Evolutionary conservation across 306 rosid species (phyloP).

Genomic region (Medicago arabica): DNA sequence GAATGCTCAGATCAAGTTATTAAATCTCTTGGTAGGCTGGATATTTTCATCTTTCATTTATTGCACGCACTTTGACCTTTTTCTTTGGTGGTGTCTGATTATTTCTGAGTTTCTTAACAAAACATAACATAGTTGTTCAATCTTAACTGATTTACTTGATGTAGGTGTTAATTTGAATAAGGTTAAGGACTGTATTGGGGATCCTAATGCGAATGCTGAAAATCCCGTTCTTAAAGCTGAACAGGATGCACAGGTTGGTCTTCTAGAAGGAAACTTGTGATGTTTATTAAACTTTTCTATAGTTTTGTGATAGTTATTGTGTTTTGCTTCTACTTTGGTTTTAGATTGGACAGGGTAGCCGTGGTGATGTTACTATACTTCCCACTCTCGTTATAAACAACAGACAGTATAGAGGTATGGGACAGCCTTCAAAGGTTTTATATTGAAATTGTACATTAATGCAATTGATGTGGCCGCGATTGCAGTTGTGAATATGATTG

Average conservation of each 20-base stretch:
- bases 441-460: neutral
- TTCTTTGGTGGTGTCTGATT: neutral
- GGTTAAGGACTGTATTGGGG: slow-evolving; percentile 77
- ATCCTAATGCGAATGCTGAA: slow-evolving; percentile 65
- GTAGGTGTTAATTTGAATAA: slow-evolving; percentile 75
- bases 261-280: neutral
- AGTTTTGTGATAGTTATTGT: neutral
- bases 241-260: slow-evolving; percentile 86
- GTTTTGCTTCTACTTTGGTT: slow-evolving; percentile 37
- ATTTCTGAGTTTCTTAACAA: neutral
- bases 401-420: slow-evolving; percentile 92
- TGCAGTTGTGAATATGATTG: neutral
- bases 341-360: slow-evolving; percentile 87
- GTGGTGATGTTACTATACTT: slow-evolving; percentile 94
- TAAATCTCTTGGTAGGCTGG: slow-evolving; percentile 76
- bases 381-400: slow-evolving; percentile 93
- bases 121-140: slow-evolving; percentile 1
- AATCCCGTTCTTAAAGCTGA: slow-evolving; percentile 79
- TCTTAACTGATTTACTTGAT: slow-evolving; percentile 34
- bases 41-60: slow-evolving; percentile 23
- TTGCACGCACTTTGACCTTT: neutral
- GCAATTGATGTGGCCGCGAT: neutral
- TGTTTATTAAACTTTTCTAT: neutral
- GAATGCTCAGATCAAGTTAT: slow-evolving; percentile 88
- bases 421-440: slow-evolving; percentile 18